A percentile compares a stretch with the other conserved stretches of the same genome.
Conservation (phyloP, 2,329 filamentous ascomycete genomes). For the Fusarium concolor region DNA sequence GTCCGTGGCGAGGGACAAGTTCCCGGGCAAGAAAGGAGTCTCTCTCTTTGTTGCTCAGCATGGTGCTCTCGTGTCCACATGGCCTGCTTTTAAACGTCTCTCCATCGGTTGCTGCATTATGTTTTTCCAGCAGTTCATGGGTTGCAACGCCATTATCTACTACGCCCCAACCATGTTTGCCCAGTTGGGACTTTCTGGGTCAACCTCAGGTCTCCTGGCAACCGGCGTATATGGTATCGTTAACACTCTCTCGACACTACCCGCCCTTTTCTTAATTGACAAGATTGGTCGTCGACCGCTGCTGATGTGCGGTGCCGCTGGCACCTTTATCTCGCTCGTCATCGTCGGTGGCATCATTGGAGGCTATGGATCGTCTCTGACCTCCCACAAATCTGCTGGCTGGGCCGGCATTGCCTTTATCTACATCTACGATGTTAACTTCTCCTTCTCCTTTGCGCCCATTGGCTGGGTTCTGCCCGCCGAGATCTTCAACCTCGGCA, state of each 20-base stretch:
- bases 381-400: conserved; percentile 55
- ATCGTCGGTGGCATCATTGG: conserved; percentile 64
- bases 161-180: conserved; percentile 61
- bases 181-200: conserved; percentile 54
- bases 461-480: conserved; percentile 74
- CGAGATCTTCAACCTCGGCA: conserved; percentile 70
- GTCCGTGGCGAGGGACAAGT: conserved; percentile 46
- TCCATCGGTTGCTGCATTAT: conserved; percentile 62
- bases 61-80: neutral
- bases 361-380: conserved; percentile 54
- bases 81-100: conserved; percentile 59
- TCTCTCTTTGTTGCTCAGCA: conserved; percentile 51
- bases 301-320: conserved; percentile 71
- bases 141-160: conserved; percentile 62
- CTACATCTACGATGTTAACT: conserved; percentile 72
- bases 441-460: conserved; percentile 72
- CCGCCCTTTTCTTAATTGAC: conserved; percentile 63
- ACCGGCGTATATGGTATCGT: conserved; percentile 69
- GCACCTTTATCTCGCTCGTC: conserved; percentile 71
- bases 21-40: conserved; percentile 45
- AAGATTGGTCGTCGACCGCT: conserved; percentile 70
- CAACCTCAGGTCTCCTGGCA: conserved; percentile 61
- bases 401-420: conserved; percentile 72
- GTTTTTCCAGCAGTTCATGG: conserved; percentile 64
- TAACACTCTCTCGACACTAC: conserved; percentile 60